A percentile compares a stretch with the other conserved stretches of the same genome.
Conservation (phyloP, 352 stramenopile species). For the Elongisporangium anandrum region DNA sequence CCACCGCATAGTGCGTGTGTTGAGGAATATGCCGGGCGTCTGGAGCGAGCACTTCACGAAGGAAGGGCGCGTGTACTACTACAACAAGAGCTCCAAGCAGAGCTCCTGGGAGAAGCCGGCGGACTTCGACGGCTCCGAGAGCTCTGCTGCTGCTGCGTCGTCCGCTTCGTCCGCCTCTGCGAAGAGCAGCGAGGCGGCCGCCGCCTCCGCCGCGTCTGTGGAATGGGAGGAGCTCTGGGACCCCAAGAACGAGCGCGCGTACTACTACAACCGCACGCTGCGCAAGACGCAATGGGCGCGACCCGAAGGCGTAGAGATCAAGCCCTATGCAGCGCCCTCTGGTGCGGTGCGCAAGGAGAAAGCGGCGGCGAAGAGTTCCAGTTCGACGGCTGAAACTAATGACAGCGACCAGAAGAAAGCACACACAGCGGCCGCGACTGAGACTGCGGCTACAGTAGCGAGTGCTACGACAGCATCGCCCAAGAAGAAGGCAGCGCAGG, state of each 20-base stretch:
- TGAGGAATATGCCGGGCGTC: constrained; percentile 28
- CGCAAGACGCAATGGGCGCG: constrained; percentile 81
- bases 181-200: constrained; percentile 1
- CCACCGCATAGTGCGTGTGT: neutral
- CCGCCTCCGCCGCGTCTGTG: constrained; percentile 13
- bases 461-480: neutral
- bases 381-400: constrained; percentile 14
- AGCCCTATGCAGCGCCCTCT: constrained; percentile 55
- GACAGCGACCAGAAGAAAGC: constrained; percentile 3
- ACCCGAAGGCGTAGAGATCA: constrained; percentile 75
- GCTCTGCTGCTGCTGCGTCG: constrained; percentile 1
- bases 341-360: constrained; percentile 11
- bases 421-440: neutral
- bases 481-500: constrained; percentile 10
- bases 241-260: constrained; percentile 78
- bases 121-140: constrained; percentile 56
- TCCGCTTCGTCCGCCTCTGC: neutral
- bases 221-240: constrained; percentile 88
- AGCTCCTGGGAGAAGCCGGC: constrained; percentile 83
- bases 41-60: constrained; percentile 88
- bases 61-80: constrained; percentile 84
- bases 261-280: constrained; percentile 83
- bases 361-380: constrained; percentile 10
- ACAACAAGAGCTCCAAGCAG: constrained; percentile 85
- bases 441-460: neutral